Conservation (phyloP, 495 filamentous ascomycete genomes). For the Daldinia grandis region DNA sequence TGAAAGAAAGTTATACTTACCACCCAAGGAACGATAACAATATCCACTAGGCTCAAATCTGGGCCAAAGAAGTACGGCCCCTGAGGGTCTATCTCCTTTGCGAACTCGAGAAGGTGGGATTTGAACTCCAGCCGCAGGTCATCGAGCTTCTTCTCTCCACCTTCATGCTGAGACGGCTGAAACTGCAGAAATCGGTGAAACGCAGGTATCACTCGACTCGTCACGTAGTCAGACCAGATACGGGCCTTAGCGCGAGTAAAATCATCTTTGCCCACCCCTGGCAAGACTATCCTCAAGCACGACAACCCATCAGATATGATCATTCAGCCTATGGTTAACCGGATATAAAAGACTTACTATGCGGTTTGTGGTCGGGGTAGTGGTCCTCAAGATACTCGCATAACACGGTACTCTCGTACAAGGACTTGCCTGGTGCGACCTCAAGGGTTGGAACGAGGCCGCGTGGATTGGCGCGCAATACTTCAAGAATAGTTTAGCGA, state of each 20-base stretch:
- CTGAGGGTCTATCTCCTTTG: conserved; percentile 58
- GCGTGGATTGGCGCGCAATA: conserved; percentile 66
- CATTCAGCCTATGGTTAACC: background rate
- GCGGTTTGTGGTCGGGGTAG: conserved; percentile 57
- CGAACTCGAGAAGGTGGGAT: conserved; percentile 58
- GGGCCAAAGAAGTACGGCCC: conserved; percentile 66
- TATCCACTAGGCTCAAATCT: conserved; percentile 61
- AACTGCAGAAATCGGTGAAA: conserved; percentile 69
- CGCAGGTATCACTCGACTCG: conserved; percentile 63
- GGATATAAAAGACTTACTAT: conserved; percentile 5
- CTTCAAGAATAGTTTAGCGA: background rate
- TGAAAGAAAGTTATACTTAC: conserved; percentile 33
- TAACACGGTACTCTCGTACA: conserved; percentile 68
- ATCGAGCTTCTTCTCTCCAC: conserved; percentile 56
- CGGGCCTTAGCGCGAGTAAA: conserved; percentile 61
- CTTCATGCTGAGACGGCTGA: conserved; percentile 54
- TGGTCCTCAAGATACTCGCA: conserved; percentile 70
- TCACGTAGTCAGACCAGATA: conserved; percentile 71
- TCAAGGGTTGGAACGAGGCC: conserved; percentile 68
- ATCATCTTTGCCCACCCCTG: conserved; percentile 47
- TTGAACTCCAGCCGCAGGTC: conserved; percentile 38
- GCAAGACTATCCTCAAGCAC: conserved; percentile 51
- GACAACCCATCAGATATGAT: background rate
- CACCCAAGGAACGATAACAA: conserved; percentile 65
- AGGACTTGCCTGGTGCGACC: conserved; percentile 57